Base-by-base conservation (phyloP, 1,139 yeast genomes). In the Taphrina sp. region DNA sequence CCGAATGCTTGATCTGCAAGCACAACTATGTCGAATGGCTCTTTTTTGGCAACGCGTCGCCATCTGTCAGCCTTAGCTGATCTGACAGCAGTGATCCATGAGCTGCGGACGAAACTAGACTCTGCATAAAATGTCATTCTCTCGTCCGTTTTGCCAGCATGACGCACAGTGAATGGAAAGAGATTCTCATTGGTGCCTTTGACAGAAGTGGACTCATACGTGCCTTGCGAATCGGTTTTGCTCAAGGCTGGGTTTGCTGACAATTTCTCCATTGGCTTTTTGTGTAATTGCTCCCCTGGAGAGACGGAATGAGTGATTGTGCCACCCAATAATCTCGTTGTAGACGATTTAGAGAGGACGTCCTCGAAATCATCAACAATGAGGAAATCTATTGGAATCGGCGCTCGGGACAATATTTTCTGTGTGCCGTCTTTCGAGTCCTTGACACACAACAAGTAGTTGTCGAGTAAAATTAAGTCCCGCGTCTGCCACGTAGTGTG, bases 361-460 rank as follows among this genome's bases (percentile, higher is more conserved):
- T 67, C 73, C 22, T 62, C 64, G 0, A 61, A 64, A 3, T 68
- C 64, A 38, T 72, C 72, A 5, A 73, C 58, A 1, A 70, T 69
- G 10, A 73, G 62, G 12, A 72, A 61, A 44, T 72, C 76, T 56
- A 73, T 61, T 3, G 76, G 74, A 46, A 73, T 72, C 5, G 76
- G 76, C 61, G 65, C 61, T 20, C 46, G 23, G 14, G 56, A 41
- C 12, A 37, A 14, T 2, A 59, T 41, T 5, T 29, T 35, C 19
- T 26, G 44, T 14, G 23, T 46, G 12, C 58, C 65, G 59, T 60
- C 62, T 35, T 71, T 71, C 5, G 68, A 62, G 12, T 65, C 61
- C 56, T 86, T 94, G 1, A 92, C 81, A 5, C 88, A 75, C 22
- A 88, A 70, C 44, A 88, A 69, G 63, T 75, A 86, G 64, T 88